phyloP scores from a whole-genome alignment of 805 yeast genomes.

The Tetrapisispora phaffii region DNA sequence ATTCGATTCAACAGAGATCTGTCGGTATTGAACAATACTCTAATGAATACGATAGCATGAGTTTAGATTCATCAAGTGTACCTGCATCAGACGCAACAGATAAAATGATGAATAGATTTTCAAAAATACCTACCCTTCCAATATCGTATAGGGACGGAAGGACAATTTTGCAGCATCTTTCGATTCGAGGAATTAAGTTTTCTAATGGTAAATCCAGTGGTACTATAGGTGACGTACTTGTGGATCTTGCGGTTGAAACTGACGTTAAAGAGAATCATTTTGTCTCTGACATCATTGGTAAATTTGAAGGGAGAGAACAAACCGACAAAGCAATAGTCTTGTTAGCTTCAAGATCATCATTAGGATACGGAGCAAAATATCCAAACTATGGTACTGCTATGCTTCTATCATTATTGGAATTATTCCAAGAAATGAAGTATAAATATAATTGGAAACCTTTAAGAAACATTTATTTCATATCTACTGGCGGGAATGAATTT shows the following conservation, averaged over 20 bases:
- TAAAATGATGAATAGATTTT: constrained; percentile 39
- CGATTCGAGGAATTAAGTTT: constrained; percentile 17
- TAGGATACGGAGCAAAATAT: constrained; percentile 58
- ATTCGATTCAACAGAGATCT: constrained; percentile 30
- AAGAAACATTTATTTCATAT: constrained; percentile 70
- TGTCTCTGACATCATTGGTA: constrained; percentile 68
- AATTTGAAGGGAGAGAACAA: constrained; percentile 74
- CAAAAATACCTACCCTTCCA: constrained; percentile 67
- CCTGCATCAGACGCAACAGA: constrained; percentile 28
- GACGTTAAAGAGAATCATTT: constrained; percentile 45
- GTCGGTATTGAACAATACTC: constrained; percentile 47
- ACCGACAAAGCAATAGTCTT: constrained; percentile 57
- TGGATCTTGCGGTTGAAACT: constrained; percentile 31
- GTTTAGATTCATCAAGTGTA: constrained; percentile 23
- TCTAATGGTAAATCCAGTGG: constrained; percentile 15
- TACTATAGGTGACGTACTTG: constrained; percentile 6
- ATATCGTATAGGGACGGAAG: constrained; percentile 61
- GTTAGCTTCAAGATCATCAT: constrained; percentile 73
- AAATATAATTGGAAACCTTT: constrained; percentile 70
- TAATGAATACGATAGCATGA: constrained; percentile 24
- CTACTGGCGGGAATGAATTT: constrained; percentile 72
- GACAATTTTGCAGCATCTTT: constrained; percentile 26
- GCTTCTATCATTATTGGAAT: constrained; percentile 55
- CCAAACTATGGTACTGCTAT: constrained; percentile 67
- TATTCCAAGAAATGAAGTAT: constrained; percentile 53